phyloP scores from a whole-genome alignment of 345 rosid genomes.

The Hibiscus mutabilis region DNA sequence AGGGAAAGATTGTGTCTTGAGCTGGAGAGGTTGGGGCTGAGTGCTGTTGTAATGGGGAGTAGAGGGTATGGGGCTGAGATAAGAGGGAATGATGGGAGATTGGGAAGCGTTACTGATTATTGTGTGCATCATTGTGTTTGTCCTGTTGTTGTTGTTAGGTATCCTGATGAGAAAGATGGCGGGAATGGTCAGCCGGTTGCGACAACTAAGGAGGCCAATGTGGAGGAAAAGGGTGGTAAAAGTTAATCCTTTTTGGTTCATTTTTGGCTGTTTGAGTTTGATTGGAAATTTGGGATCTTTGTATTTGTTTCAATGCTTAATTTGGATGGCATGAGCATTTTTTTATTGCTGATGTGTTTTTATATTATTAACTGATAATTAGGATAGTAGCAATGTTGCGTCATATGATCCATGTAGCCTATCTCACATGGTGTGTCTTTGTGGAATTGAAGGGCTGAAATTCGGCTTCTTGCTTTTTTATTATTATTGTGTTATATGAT shows the following conservation, averaged over 20 bases:
- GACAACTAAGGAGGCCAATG: conserved; percentile 19
- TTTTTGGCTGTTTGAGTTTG: not conserved
- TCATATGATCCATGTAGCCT: not conserved
- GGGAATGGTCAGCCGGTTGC: conserved; percentile 30
- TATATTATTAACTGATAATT: not conserved
- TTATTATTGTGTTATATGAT: not conserved
- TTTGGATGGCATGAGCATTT: not conserved
- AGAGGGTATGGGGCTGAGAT: conserved; percentile 51
- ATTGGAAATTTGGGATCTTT: not conserved
- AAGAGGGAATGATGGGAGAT: conserved; percentile 64
- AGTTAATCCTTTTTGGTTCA: conserved; percentile 21
- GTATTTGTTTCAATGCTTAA: not conserved
- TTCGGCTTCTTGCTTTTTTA: not conserved
- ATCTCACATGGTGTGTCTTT: not conserved
- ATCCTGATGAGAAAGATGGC: conserved; percentile 60
- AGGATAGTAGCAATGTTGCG: not conserved
- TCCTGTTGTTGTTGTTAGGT: conserved; percentile 81
- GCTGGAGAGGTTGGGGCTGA: conserved; percentile 65
- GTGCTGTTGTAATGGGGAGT: conserved; percentile 62
- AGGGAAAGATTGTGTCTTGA: conserved; percentile 80
- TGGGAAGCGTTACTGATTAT: conserved; percentile 92
- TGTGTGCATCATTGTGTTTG: conserved; percentile 53
- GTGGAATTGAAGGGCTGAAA: not conserved
- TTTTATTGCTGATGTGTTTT: not conserved
- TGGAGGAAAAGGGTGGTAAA: conserved; percentile 25